A percentile compares a stretch with the other conserved stretches of the same genome.
Evolutionary conservation across 164 flowering plant genomes (phyloP).

Genomic region (Euptelea pleiosperma): DNA sequence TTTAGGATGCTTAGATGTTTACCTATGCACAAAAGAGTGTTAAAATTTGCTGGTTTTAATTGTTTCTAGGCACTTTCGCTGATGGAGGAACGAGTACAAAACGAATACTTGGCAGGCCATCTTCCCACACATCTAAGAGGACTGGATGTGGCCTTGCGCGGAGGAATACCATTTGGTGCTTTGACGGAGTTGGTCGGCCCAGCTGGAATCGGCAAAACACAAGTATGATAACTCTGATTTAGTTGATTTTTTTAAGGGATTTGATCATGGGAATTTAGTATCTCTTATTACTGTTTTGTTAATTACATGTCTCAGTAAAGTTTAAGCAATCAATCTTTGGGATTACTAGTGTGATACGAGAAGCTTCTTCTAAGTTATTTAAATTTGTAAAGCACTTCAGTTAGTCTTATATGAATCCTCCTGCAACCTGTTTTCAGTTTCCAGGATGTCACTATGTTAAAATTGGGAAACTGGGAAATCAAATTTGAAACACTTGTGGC

Average conservation of each 20-base stretch:
- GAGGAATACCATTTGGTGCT: slow-evolving; percentile 86
- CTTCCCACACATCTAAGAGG: slow-evolving; percentile 69
- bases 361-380: no score
- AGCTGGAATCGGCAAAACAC: slow-evolving; percentile 88
- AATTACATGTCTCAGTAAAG: not conserved
- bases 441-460: not conserved
- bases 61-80: slow-evolving; percentile 51
- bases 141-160: slow-evolving; percentile 64
- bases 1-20: not conserved
- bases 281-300: not conserved
- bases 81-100: slow-evolving; percentile 49
- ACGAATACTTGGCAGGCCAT: slow-evolving; percentile 50
- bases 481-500: no score
- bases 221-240: slow-evolving; percentile 31
- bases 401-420: no score
- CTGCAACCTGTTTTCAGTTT: not conserved
- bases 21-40: not conserved
- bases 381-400: no score
- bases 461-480: no score
- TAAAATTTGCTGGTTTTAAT: slow-evolving; percentile 5
- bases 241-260: not conserved
- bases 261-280: not conserved
- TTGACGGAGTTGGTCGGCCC: slow-evolving; percentile 89
- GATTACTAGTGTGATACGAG: not conserved
- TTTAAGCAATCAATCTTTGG: not conserved